A percentile compares a stretch with the other conserved stretches of the same genome.
Conservation (phyloP, 345 rosid species). For the Syzygium grande region DNA sequence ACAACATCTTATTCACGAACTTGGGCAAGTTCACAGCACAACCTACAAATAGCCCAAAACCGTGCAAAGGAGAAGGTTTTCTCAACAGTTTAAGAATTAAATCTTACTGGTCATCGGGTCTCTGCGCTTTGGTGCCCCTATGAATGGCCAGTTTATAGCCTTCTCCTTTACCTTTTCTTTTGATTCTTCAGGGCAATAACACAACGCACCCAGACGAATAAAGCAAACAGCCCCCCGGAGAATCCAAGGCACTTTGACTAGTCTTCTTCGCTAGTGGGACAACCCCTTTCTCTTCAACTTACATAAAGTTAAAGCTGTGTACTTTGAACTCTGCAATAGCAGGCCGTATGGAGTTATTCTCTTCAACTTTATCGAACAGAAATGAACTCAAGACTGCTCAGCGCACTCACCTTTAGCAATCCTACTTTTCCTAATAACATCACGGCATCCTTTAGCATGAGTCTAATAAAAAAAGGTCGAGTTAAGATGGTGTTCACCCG, state of each 20-base stretch:
- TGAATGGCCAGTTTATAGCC: background rate
- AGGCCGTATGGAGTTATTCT: background rate
- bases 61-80: background rate
- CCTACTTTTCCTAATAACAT: background rate
- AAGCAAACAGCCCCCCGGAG: background rate
- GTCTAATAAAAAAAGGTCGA: background rate
- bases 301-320: background rate
- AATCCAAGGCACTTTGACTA: background rate
- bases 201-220: background rate
- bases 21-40: background rate
- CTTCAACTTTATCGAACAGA: background rate
- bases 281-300: background rate
- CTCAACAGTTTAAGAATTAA: background rate
- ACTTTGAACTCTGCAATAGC: background rate
- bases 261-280: background rate
- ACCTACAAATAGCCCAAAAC: background rate
- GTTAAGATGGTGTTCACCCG: background rate
- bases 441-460: background rate
- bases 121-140: background rate
- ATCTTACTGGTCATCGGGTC: background rate
- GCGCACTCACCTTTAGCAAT: background rate
- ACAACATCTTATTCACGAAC: background rate
- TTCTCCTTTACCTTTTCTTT: background rate
- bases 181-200: background rate
- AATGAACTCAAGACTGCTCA: background rate